Percentiles rank a stretch among this genome's conserved stretches.
phyloP scores from a whole-genome alignment of 2,329 filamentous ascomycete species.

The Domatiomyces globalis region DNA sequence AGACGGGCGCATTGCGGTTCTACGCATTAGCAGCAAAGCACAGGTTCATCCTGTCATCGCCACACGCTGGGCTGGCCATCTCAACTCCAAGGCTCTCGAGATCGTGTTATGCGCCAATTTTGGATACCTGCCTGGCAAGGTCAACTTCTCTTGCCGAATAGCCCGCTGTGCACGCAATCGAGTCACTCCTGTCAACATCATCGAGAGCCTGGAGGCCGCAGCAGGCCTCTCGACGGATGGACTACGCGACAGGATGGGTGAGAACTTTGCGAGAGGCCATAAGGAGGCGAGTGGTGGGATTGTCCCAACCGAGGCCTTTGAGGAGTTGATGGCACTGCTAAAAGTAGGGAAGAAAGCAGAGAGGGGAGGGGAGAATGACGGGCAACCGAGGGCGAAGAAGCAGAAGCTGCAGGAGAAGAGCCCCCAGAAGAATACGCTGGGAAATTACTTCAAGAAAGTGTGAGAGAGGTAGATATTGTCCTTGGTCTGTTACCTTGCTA shows the following conservation, averaged over 20 bases:
- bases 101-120: slow-evolving; percentile 54
- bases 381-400: slow-evolving; percentile 24
- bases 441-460: slow-evolving; percentile 40
- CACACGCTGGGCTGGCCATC: slow-evolving; percentile 49
- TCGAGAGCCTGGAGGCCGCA: slow-evolving; percentile 41
- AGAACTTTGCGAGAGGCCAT: slow-evolving; percentile 52
- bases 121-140: slow-evolving; percentile 47
- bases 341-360: slow-evolving; percentile 42
- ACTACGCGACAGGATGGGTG: slow-evolving; percentile 40
- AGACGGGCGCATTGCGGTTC: slow-evolving; percentile 48
- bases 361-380: slow-evolving; percentile 22
- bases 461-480: not conserved
- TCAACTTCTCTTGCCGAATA: slow-evolving; percentile 55
- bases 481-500: too few relatives aligned
- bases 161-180: slow-evolving; percentile 39
- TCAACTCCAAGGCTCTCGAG: slow-evolving; percentile 45
- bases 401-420: slow-evolving; percentile 19
- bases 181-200: slow-evolving; percentile 49
- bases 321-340: slow-evolving; percentile 48
- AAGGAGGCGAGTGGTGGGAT: slow-evolving; percentile 55
- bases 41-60: slow-evolving; percentile 56
- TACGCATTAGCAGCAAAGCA: slow-evolving; percentile 45
- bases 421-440: slow-evolving; percentile 41
- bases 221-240: slow-evolving; percentile 31
- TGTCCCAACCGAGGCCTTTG: slow-evolving; percentile 46